Conservation (phyloP, 176 grass and related monocot genomes). For the maize (Zea mays) region DNA sequence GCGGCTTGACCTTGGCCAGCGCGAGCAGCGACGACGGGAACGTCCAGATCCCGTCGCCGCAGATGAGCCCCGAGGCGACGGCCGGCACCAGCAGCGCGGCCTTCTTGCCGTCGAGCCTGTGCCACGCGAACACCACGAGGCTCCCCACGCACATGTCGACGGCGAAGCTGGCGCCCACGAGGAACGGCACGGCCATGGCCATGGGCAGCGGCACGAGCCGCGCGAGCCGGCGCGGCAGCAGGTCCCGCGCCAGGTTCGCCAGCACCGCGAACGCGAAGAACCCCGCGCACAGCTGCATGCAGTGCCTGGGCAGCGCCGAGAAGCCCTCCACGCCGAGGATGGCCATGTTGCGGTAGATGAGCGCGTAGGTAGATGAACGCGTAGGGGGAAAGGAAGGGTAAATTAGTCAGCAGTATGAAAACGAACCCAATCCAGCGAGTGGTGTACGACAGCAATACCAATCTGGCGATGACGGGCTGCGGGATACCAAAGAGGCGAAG, state of each 20-base stretch:
- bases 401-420: too few relatives aligned
- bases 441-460: too few relatives aligned
- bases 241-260: slow-evolving; percentile 67
- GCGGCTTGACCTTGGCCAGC: slow-evolving; percentile 79
- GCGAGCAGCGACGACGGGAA: slow-evolving; percentile 89
- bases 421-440: too few relatives aligned
- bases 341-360: slow-evolving; percentile 99
- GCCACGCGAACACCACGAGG: slow-evolving; percentile 78
- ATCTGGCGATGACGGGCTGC: too few relatives aligned
- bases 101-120: slow-evolving; percentile 58
- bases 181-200: slow-evolving; percentile 97
- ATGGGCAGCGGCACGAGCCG: slow-evolving; percentile 80
- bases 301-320: slow-evolving; percentile 69
- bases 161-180: slow-evolving; percentile 89
- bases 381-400: too few relatives aligned
- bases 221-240: slow-evolving; percentile 49
- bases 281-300: slow-evolving; percentile 77
- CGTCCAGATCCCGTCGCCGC: slow-evolving; percentile 88
- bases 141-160: slow-evolving; percentile 93
- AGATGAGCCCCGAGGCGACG: slow-evolving; percentile 82
- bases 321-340: slow-evolving; percentile 90
- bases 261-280: slow-evolving; percentile 79
- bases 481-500: too few relatives aligned
- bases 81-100: slow-evolving; percentile 78
- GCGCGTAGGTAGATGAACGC: too few relatives aligned